Percentiles rank a stretch among this genome's conserved stretches.
Conservation (phyloP, 257 asterid species). For the Ajuga chamaepitys region DNA sequence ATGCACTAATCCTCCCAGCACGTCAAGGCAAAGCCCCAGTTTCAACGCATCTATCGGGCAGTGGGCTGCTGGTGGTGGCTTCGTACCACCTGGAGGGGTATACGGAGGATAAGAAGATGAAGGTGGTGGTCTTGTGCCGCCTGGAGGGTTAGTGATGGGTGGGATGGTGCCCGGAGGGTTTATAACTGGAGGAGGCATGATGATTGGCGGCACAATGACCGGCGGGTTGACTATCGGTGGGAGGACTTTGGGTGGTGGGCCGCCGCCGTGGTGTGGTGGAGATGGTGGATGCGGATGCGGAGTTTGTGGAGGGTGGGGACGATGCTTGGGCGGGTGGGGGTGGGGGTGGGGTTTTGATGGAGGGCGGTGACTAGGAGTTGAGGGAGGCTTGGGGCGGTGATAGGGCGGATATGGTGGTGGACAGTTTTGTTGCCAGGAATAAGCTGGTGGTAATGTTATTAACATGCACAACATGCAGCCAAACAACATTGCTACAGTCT, state of each 20-base stretch:
- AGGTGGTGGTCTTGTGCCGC: constrained; percentile 30
- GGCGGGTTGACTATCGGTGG: constrained; percentile 47
- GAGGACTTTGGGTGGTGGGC: constrained; percentile 16
- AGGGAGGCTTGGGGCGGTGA: constrained; percentile 33
- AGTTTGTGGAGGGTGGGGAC: constrained; percentile 21
- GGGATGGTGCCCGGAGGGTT: constrained; percentile 32
- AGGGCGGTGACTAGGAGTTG: background rate
- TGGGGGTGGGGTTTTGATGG: constrained; percentile 16
- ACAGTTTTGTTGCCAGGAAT: constrained; percentile 33
- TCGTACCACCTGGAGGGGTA: constrained; percentile 30
- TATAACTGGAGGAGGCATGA: constrained; percentile 24
- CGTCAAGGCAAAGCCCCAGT: constrained; percentile 84
- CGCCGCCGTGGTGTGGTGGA: constrained; percentile 26
- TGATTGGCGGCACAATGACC: constrained; percentile 33
- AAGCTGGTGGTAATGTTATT: constrained; percentile 40
- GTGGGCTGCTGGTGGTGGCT: constrained; percentile 28
- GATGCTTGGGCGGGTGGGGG: constrained; percentile 31
- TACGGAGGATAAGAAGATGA: constrained; percentile 49
- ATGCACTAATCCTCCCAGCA: constrained; percentile 81
- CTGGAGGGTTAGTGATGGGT: constrained; percentile 32
- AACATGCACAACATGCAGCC: constrained; percentile 52
- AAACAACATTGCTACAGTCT: constrained; percentile 37
- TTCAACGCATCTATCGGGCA: constrained; percentile 83
- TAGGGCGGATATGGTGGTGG: constrained; percentile 49
- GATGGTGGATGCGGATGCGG: constrained; percentile 37